Base-by-base conservation (phyloP, 2,329 filamentous ascomycete genomes). In the Alternaria triticina region DNA sequence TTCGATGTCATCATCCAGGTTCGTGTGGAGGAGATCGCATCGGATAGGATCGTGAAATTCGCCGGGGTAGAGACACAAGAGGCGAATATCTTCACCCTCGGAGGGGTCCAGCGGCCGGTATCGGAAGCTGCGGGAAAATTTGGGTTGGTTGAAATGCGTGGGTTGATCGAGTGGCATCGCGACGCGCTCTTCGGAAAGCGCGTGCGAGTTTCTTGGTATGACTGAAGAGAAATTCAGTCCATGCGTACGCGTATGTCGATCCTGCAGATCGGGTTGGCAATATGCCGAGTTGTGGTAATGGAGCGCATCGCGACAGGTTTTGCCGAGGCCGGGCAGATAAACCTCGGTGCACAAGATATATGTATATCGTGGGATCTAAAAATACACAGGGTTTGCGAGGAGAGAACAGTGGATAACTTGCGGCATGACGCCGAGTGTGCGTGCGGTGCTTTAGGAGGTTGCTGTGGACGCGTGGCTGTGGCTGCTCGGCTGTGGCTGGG, bases 381-480 rank as follows among this genome's bases (percentile, higher is more conserved):
- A 62, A 62, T 62, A 62, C 40, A n/a, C n/a, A 28, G 15, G 23
- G 22, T 43, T 17, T 12, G 47, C 30, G 30, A 22, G 46, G 25
- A 30, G 28, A 23, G 17, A 25, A 57, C 54, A 49, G 54, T 23
- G 27, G n/a, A 47, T 25, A 33, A 27, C 27, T 30, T 28, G 52
- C 45, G 20, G 43, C 30, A 57, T 44, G 49, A 61, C 49, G 40
- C 40, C n/a, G 45, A 20, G 43, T 20, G 30, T 23, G 51, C 40
- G 23, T 33, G 51, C 40, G 17, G 13, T 44, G 47, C 55, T 49
- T n/a, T 58, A 12, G n/a, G 50, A 58, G 23, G 30, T 33, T 43
- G 54, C 49, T 17, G 20, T 58, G 54, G 59, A 62, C 59, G 59
- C 59, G 59, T 59, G 59, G 59, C 59, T 61, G 59, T 62, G 59